These are phyloP conservation scores for Ilyonectria robusta DNA, from an alignment of 2,329 filamentous ascomycete species.

Conservation along the genomic window DNA sequence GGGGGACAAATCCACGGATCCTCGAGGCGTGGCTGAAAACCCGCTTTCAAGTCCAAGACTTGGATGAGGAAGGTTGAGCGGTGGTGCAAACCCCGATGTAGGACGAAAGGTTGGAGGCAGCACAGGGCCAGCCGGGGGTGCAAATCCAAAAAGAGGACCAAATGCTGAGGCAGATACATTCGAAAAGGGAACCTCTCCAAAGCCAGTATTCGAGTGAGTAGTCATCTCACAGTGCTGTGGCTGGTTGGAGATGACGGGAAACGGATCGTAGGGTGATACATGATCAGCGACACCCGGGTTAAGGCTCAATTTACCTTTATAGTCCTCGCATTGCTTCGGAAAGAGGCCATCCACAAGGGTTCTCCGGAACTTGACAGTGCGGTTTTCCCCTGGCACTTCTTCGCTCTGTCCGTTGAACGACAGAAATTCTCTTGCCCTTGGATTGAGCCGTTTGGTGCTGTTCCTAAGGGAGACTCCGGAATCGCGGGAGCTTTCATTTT, in stretches of 20 bases:
- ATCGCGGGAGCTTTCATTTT: constrained; percentile 36
- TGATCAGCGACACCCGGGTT: neutral
- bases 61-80: neutral
- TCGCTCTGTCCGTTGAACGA: constrained; percentile 41
- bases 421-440: constrained; percentile 53
- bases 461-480: constrained; percentile 34
- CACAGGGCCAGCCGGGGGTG: constrained; percentile 1
- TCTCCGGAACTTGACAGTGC: neutral
- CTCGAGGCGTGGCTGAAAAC: neutral
- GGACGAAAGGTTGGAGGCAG: neutral
- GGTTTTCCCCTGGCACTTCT: neutral
- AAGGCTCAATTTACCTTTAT: neutral
- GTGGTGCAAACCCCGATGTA: neutral
- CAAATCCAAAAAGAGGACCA: constrained; percentile 24
- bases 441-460: constrained; percentile 46
- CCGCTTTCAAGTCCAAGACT: neutral
- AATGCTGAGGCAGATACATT: constrained; percentile 17
- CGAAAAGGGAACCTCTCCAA: neutral
- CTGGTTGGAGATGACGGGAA: neutral
- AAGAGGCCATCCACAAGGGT: neutral
- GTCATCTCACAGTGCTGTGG: neutral
- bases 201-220: neutral
- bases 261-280: neutral
- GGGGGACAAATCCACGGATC: neutral
- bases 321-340: neutral